These are phyloP conservation scores for Phytophthora pini DNA, from an alignment of 352 stramenopile species.

Conservation along the genomic window DNA sequence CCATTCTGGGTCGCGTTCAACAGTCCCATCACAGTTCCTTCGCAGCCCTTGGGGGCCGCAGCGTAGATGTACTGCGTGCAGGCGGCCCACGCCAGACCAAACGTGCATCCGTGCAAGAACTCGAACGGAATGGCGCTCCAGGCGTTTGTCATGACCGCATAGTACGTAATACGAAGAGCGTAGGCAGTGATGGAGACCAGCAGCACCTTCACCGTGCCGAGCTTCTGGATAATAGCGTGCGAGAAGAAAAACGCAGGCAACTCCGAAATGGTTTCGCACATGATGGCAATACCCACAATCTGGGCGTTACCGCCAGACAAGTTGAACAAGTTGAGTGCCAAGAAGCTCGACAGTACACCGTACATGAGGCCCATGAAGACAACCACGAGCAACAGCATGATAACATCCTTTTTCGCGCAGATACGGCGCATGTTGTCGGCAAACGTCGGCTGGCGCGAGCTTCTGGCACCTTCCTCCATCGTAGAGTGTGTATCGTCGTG, in stretches of 20 bases:
- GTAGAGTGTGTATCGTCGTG: conserved; percentile 32
- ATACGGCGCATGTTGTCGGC: conserved; percentile 35
- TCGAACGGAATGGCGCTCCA: conserved; percentile 69
- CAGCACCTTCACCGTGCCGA: conserved; percentile 68
- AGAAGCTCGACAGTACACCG: conserved; percentile 73
- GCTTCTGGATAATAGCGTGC: conserved; percentile 61
- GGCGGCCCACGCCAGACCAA: conserved; percentile 59
- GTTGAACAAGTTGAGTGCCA: conserved; percentile 80
- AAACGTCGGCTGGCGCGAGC: conserved; percentile 19
- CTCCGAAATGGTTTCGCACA: conserved; percentile 55
- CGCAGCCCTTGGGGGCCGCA: conserved; percentile 43
- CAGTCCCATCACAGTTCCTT: conserved; percentile 65
- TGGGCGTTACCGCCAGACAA: conserved; percentile 63
- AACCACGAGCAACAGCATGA: conserved; percentile 68
- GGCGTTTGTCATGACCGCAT: conserved; percentile 63
- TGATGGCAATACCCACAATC: conserved; percentile 71
- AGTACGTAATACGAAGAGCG: conserved; percentile 58
- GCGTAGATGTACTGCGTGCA: conserved; percentile 66
- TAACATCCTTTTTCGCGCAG: conserved; percentile 50
- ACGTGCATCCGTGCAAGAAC: conserved; percentile 62
- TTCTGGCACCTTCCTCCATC: conserved; percentile 30
- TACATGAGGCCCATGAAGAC: conserved; percentile 82
- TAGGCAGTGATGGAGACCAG: conserved; percentile 58
- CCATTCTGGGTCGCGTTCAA: conserved; percentile 68
- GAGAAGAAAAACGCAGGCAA: conserved; percentile 80